Evolutionary conservation across 1,284 basidiomycete species (phyloP), one percentile per base, ranked within the genome.

Genomic region (Puccinia polysora): DNA sequence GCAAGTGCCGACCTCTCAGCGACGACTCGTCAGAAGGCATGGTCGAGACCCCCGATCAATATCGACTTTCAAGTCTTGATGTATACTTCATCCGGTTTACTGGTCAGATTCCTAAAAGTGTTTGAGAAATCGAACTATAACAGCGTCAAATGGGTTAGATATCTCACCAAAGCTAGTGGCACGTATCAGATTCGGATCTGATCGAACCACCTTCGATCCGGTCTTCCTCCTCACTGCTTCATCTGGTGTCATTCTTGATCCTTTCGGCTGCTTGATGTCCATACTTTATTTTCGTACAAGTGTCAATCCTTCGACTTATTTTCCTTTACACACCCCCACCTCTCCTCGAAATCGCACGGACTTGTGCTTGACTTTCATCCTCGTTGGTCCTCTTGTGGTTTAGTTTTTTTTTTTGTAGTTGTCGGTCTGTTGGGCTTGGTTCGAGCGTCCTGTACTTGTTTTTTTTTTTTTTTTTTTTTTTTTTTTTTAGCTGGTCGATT

Each of bases 11-110:
- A 86, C 43, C 82, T 97, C 63, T 90, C 92, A 1, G 86, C 86
- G 73, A 95, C 90, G 23, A 97, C 94, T 0, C 85, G 86, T 73
- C 86, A 89, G 52, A 93, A 97, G 84, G 87, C 93, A 1, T 98
- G 96, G 96, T 91, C 91, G 10, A 84, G 95, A 60, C 95, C 96
- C 10, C 96, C 96, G 5, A 97, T 98, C 78, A 91, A 96, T 77
- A 87, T 98, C 74, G 94, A 98, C 81, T 98, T 99, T 81, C 87
- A 93, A 82, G 95, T 99, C 72, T 84, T 98, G 77, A 98, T 98
- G 95, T 93, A 97, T 81, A 97, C 95, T 0, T 86, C 94, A 4
- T 97, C 93, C 7, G 96, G 96, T 0, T 81, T 99, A 76, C 88
- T 96, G 65, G 96, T 99, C 18, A 86, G 95, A 58, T 99, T 97